Conservation (phyloP, 2,329 filamentous ascomycete genomes). For the Fusarium mundagurra region DNA sequence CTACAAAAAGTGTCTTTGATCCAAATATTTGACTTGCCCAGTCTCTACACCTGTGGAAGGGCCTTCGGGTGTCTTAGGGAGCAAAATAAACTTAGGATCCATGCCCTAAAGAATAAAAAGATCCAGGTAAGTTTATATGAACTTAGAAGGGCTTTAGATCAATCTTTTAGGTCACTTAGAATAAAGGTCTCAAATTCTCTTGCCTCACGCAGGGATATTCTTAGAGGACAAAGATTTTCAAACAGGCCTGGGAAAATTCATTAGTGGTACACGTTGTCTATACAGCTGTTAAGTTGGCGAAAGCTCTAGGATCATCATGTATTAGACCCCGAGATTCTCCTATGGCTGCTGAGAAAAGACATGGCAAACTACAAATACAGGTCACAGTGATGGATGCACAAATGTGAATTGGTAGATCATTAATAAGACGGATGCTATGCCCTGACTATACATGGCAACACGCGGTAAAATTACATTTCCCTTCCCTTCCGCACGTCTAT, state of each 20-base stretch:
- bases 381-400: slow-evolving; percentile 1
- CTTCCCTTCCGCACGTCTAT: slow-evolving; percentile 50
- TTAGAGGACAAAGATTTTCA: not conserved
- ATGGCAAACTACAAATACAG: not conserved
- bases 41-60: too few species aligned
- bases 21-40: too few species aligned
- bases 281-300: not conserved
- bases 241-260: not conserved
- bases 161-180: too few species aligned
- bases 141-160: too few species aligned
- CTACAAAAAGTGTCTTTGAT: too few species aligned
- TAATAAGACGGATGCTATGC: slow-evolving; percentile 44
- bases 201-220: too few species aligned
- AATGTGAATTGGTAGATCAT: slow-evolving; percentile 44
- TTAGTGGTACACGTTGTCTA: not conserved
- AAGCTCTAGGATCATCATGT: not conserved
- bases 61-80: too few species aligned
- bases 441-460: slow-evolving; percentile 51
- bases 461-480: slow-evolving; percentile 55
- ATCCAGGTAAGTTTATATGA: too few species aligned
- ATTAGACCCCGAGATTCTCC: not conserved
- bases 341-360: too few species aligned
- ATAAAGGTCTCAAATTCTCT: too few species aligned
- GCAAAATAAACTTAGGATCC: too few species aligned
- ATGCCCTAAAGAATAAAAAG: too few species aligned